Evolutionary conservation across 495 filamentous ascomycete genomes (phyloP).

Genomic region (Zalerion maritima): DNA sequence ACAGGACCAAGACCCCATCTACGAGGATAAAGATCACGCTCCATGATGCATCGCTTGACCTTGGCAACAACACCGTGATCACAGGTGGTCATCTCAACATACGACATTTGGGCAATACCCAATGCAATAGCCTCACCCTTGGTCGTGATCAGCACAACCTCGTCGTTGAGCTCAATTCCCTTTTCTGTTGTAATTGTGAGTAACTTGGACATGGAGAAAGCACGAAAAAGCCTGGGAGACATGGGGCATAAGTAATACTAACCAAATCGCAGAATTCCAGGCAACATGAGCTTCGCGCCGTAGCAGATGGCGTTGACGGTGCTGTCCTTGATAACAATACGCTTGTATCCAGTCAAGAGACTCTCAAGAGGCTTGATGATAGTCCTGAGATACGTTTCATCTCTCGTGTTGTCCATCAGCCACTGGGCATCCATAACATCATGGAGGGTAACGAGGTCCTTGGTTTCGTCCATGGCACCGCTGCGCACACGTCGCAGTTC

Average conservation of each 20-base stretch:
- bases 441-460: constrained; percentile 82
- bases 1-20: constrained; percentile 89
- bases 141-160: constrained; percentile 93
- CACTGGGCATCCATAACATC: constrained; percentile 94
- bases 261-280: constrained; percentile 82
- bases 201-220: neutral
- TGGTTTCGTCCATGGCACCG: constrained; percentile 85
- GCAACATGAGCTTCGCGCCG: constrained; percentile 96
- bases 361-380: constrained; percentile 86
- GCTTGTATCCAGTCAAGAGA: constrained; percentile 80
- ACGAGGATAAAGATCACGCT: constrained; percentile 88
- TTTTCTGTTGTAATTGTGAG: constrained; percentile 39
- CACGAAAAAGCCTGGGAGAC: neutral
- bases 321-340: constrained; percentile 94
- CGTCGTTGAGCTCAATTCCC: constrained; percentile 76
- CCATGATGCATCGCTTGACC: constrained; percentile 98
- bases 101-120: constrained; percentile 90
- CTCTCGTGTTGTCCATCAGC: constrained; percentile 78
- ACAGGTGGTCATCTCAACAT: constrained; percentile 78
- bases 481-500: constrained; percentile 86
- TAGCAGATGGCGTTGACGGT: constrained; percentile 90
- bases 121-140: constrained; percentile 97
- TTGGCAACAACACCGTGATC: constrained; percentile 95
- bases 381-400: constrained; percentile 72
- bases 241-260: constrained; percentile 13